A percentile compares a stretch with the other conserved stretches of the same genome.
phyloP scores from a whole-genome alignment of 1,284 basidiomycete genomes.

The Sporisorium graminicola region DNA sequence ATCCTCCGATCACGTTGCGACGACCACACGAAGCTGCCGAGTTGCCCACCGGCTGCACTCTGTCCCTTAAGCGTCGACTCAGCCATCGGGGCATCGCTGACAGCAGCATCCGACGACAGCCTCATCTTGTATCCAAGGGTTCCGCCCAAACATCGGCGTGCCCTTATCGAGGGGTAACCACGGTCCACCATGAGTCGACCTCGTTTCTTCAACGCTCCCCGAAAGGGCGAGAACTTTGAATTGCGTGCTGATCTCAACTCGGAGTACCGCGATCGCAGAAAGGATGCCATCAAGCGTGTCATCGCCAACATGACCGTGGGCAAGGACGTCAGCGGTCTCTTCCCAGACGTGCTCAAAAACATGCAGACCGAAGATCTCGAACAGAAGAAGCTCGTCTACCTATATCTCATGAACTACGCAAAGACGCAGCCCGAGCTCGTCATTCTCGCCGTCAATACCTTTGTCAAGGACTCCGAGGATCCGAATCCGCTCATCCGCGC shows the following conservation, averaged over 20 bases:
- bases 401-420: slow-evolving; percentile 98
- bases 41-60: not conserved
- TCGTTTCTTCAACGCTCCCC: slow-evolving; percentile 69
- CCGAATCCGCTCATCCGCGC: slow-evolving; percentile 95
- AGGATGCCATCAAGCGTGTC: slow-evolving; percentile 94
- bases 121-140: too few relatives aligned
- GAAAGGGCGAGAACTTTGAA: slow-evolving; percentile 69
- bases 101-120: not conserved
- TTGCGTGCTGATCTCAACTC: slow-evolving; percentile 78
- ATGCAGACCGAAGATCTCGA: slow-evolving; percentile 94
- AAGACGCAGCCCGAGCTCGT: slow-evolving; percentile 97
- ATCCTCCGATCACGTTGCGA: not conserved
- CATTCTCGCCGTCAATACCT: slow-evolving; percentile 98
- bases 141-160: not conserved
- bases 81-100: not conserved
- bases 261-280: slow-evolving; percentile 92
- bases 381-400: slow-evolving; percentile 96
- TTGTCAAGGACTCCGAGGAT: slow-evolving; percentile 94
- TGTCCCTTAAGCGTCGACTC: not conserved
- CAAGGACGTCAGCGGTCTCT: slow-evolving; percentile 94
- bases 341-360: slow-evolving; percentile 95
- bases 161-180: not conserved
- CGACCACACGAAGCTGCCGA: not conserved
- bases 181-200: slow-evolving; percentile 62
- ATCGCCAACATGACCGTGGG: slow-evolving; percentile 93